Base-by-base conservation (phyloP, 306 rosid genomes). In the Cicer bijugum region DNA sequence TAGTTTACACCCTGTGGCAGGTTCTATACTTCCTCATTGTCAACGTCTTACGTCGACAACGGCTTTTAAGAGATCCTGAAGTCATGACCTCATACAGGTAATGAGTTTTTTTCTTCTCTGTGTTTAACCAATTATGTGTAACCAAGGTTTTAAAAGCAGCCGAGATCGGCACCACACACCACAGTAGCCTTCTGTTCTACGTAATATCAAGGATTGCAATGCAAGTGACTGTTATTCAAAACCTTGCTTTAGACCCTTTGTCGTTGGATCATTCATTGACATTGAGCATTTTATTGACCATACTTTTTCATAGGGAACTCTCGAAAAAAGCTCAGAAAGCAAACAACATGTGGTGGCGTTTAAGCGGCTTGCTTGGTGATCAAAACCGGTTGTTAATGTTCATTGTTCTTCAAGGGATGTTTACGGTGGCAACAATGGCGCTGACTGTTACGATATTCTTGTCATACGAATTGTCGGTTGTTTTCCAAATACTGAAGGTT, bases 81-180 rank as follows among this genome's bases (percentile, higher is more conserved):
- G 98, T 92, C 83, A 92, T 92, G 97, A 92, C 96, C 72, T 92
- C 98, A 67, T 92, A 90, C 84, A 88, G 92, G 98, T 90, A 45
- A 33, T 38, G 2, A 59, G 5, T 9, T 4, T 3, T 3, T 48
- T 14, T 35, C 12, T 12, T 47, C 43, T 50, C 44, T 3, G 14
- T 9, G 38, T 74, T 74, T 12, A 15, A 6, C 60, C 19, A 20
- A 59, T 67, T 20, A 15, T 56, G 12, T 45, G 8, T 17, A 3
- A 17, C 35, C 8, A 17, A 5, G 9, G 12, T 53, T 53, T 53
- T 8, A 56, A 56, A 19, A 20, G 8, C 8, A 5, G 11, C 11
- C 4, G 4, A 5, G 63, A 57, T 57, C 23, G 42, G 5, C 1
- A 58, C 17, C 2, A 2, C 5, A 6, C 5, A 58, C 17, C 1